Base-by-base conservation (phyloP, 805 yeast species). In the Saccharomycopsis selenospora region DNA sequence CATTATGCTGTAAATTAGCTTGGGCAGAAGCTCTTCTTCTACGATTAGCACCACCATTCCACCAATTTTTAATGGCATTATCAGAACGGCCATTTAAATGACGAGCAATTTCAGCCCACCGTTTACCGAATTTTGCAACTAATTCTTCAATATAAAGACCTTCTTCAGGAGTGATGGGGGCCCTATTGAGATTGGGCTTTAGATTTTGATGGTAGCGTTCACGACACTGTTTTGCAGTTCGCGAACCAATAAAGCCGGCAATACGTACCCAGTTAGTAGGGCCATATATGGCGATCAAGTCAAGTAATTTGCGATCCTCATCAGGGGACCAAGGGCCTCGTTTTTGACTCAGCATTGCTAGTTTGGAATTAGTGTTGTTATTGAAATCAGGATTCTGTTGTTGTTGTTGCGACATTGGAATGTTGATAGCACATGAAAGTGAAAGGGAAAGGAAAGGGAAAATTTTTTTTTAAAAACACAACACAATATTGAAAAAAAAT, bases 21-120 rank as follows among this genome's bases (percentile, higher is more conserved):
- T 62, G 61, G 8, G 65, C 61, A 2, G 70, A 62, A 25, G 73
- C 72, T 55, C 88, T 68, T 58, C 93, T 75, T 52, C 95, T 70
- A 52, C 95, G 72, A 61, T 85, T 87, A 11, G 95, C 91, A 6
- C 95, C 95, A 3, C 96, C 95, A 61, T 87, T 87, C 96, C 96
- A 88, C 96, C 96, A 89, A 66, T 89, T 89, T 62, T 87, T 87
- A 58, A 87, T 86, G 18, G 95, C 89, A 63, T 87, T 88, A 64
- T 88, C 96, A n/a, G 84, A 75, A 46, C 96, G 70, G 2, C 96
- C 95, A 53, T 85, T 82, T 50, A 88, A 67, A 64, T 87, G 95
- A 46, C 95, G 75, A 14, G 95, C 87, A 42, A 88, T 89, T 60
- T 86, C 95, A 0, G 96, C 96, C 96, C 96, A 88, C 57, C 85